phyloP scores from a whole-genome alignment of 1,284 basidiomycete genomes.

The Sanghuangporus weigelae region DNA sequence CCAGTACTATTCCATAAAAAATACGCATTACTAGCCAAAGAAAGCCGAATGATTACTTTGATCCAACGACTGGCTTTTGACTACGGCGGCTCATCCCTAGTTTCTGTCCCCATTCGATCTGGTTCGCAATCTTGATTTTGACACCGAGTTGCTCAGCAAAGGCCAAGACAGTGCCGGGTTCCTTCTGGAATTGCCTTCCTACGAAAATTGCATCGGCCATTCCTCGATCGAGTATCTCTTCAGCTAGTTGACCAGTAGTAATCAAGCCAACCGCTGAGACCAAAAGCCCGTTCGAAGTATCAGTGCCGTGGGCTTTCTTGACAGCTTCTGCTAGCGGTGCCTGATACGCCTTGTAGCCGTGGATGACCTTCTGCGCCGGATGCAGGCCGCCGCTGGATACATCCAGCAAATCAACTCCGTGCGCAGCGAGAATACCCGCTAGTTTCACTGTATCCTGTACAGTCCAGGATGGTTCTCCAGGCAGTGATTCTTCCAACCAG shows the following conservation, averaged over 20 bases:
- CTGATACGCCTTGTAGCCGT: conserved; percentile 20
- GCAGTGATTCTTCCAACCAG: conserved; percentile 45
- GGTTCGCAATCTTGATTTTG: conserved; percentile 26
- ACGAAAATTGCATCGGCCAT: conserved; percentile 41
- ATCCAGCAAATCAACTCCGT: conserved; percentile 56
- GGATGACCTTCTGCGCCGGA: conserved; percentile 32
- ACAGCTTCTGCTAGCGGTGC: conserved; percentile 40
- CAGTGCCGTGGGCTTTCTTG: conserved; percentile 29
- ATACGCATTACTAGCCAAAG: too few species aligned
- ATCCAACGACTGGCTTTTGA: too few species aligned
- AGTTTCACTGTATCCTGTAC: conserved; percentile 49
- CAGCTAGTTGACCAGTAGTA: conserved; percentile 38
- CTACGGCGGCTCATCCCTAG: conserved; percentile 27
- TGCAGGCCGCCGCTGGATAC: conserved; percentile 49
- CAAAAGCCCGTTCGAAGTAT: conserved; percentile 26
- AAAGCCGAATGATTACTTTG: too few species aligned
- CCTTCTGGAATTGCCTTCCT: conserved; percentile 53
- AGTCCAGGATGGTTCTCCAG: conserved; percentile 44
- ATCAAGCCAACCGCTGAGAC: conserved; percentile 49
- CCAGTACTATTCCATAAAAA: too few species aligned
- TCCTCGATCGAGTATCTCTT: conserved; percentile 34
- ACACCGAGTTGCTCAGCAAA: conserved; percentile 25
- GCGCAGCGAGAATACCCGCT: conserved; percentile 42
- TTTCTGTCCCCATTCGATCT: conserved; percentile 31
- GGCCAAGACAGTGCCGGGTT: conserved; percentile 42